phyloP scores from a whole-genome alignment of 2,329 filamentous ascomycete genomes.

The Hortaea sp. region DNA sequence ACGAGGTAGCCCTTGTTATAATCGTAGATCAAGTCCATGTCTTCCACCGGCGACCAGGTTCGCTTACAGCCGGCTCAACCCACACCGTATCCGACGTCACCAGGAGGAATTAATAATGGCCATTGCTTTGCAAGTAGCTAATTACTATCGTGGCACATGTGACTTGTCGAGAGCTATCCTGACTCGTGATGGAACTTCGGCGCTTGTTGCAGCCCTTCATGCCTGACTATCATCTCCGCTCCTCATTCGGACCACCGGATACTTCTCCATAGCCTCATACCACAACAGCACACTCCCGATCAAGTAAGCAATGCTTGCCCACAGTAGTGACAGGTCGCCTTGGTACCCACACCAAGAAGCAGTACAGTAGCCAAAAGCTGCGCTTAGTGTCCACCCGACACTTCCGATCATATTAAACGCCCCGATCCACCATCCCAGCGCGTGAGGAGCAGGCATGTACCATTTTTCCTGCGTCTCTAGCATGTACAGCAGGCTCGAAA shows the following conservation, averaged over 20 bases:
- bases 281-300: slow-evolving; percentile 18
- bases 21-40: too few species aligned
- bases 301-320: slow-evolving; percentile 18
- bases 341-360: slow-evolving; percentile 12
- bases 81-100: too few species aligned
- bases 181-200: too few species aligned
- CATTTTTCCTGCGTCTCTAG: slow-evolving; percentile 22
- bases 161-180: too few species aligned
- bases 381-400: slow-evolving; percentile 18
- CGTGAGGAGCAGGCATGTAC: slow-evolving; percentile 14
- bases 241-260: slow-evolving; percentile 12
- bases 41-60: too few species aligned
- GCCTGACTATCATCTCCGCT: too few species aligned
- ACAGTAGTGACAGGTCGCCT: slow-evolving; percentile 15
- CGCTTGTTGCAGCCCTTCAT: too few species aligned
- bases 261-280: slow-evolving; percentile 22
- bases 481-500: slow-evolving; percentile 20
- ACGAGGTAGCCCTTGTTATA: too few species aligned
- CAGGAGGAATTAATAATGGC: too few species aligned
- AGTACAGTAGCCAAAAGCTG: slow-evolving; percentile 5
- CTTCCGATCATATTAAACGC: slow-evolving; percentile 17
- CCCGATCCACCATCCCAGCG: slow-evolving; percentile 24
- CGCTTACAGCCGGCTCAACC: too few species aligned
- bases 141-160: too few species aligned
- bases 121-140: too few species aligned